Evolutionary conservation across 164 flowering plant species (phyloP), one percentile per base, ranked within the genome.

Genomic region (Nymphaea colorata): DNA sequence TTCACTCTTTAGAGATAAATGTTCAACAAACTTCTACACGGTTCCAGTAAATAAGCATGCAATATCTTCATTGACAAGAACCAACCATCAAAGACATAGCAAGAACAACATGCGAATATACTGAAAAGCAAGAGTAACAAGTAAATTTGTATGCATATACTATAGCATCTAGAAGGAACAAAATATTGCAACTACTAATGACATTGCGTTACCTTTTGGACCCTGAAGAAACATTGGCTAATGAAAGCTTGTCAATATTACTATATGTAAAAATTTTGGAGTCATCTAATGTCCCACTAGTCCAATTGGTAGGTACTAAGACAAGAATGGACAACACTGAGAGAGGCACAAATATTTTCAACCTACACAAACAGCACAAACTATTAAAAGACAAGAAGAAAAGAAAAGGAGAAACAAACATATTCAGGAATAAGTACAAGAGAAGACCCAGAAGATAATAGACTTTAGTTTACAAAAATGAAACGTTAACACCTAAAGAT

Each of bases 211-310:
- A 77, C 80, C 80, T 77, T 43, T 72, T 42, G 47, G 80, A 77
- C 44, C 75, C 76, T 43, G 42, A 41, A 36, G 76, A 67, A 60
- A 77, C 65, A 67, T 77, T 77, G 66, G 80, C 74, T 51, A 77
- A 72, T n/a, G 80, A 77, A 45, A 77, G 70, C 61, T 75, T 75
- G 65, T 77, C 80, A 44, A 77, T 72, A 66, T 75, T 68, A 64
- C 71, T 75, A 67, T 69, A 77, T 59, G 51, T 67, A 47, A 77
- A 43, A 42, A 62, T 65, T 3, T 65, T 55, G 10, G 66, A 62
- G 43, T 17, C 65, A 44, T 72, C 75, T 14, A 77, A 67, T 4
- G 53, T 69, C 61, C 36, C 57, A 44, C 68, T 73, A 42, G 77
- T 71, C 75, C 73, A 72, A 64, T 77, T 77, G 41, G 74, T 71